Evolutionary conservation across 768 basidiomycete species (phyloP).

Genomic region (Rhodotorula sphaerocarpa): DNA sequence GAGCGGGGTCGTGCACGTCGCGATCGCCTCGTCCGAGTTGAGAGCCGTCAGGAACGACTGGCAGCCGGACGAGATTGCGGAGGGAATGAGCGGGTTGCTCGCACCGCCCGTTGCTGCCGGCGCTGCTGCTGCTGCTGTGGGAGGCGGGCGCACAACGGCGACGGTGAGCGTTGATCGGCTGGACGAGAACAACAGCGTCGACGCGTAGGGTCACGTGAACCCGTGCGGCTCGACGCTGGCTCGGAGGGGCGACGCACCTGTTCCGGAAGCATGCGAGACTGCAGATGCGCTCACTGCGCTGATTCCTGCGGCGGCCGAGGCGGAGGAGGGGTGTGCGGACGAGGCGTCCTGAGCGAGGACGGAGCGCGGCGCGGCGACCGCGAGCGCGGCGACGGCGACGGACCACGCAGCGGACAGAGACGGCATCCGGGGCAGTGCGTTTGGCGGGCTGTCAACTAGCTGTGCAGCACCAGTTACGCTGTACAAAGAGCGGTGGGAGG

Average conservation of each 20-base stretch:
- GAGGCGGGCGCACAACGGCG: neutral
- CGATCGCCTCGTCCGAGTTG: conserved; percentile 53
- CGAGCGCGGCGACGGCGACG: conserved; percentile 1
- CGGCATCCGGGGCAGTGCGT: neutral
- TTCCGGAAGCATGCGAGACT: neutral
- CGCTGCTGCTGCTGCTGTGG: neutral
- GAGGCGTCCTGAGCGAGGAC: neutral
- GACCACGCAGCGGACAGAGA: neutral
- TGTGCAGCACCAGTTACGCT: no score
- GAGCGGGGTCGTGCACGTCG: conserved; percentile 45
- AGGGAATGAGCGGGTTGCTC: conserved; percentile 28
- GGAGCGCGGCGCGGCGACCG: neutral
- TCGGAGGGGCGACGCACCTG: no score
- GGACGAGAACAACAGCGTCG: neutral
- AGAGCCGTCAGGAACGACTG: conserved; percentile 58
- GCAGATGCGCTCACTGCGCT: neutral
- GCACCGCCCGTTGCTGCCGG: neutral
- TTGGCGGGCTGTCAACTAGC: no score
- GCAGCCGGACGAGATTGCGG: conserved; percentile 38
- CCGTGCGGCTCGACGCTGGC: neutral
- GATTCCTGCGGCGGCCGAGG: no score
- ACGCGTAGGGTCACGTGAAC: neutral
- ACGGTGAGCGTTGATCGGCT: neutral
- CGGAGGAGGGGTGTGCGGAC: neutral
- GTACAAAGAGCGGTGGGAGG: no score